Evolutionary conservation across 2,329 filamentous ascomycete species (phyloP), one percentile per base, ranked within the genome.

Genomic region (Atkinsonella texensis): DNA sequence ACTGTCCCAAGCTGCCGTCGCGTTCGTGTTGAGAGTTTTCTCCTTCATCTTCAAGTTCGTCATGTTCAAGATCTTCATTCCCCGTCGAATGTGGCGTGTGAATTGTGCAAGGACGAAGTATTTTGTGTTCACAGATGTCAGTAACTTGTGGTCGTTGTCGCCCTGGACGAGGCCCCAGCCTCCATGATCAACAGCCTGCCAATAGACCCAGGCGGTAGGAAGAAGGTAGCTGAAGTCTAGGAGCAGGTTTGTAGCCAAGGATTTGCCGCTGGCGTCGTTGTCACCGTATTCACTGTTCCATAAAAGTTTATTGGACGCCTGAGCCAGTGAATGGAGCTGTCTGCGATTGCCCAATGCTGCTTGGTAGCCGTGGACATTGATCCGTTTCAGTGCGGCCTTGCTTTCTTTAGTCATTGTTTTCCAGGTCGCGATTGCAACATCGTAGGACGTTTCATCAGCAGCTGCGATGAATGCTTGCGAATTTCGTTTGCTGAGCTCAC

Each of bases 291-390:
- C 69, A 57, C 65, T 69, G 52, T 71, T 70, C 69, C 70, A 72
- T 17, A 51, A 28, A 71, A 51, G 46, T 58, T 64, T 58, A 67
- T 64, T 10, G 59, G 56, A 56, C 3, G 23, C 44, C 6, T 54
- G 44, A 1, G 63, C 64, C 2, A 63, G 55, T 2, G 54, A 51
- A 51, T 65, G 67, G n/a, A 73, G 58, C 3, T 51, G 58, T 54
- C 62, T 61, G 17, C 70, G 68, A 28, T 56, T 46, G 6, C 70
- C 70, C 7, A 48, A 51, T 4, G 50, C 62, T 38, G 64, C 57
- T 55, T 72, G 64, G 54, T 73, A 72, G n/a, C 70, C 70, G 57
- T 73, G 70, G 4, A 72, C 70, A 53, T 72, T 72, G 56, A 72
- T 64, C n/a, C 67, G 66, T 4, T 54, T 57, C 5, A 72, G 54